Base-by-base conservation (phyloP, 805 yeast species). In the Metschnikowia similis region DNA sequence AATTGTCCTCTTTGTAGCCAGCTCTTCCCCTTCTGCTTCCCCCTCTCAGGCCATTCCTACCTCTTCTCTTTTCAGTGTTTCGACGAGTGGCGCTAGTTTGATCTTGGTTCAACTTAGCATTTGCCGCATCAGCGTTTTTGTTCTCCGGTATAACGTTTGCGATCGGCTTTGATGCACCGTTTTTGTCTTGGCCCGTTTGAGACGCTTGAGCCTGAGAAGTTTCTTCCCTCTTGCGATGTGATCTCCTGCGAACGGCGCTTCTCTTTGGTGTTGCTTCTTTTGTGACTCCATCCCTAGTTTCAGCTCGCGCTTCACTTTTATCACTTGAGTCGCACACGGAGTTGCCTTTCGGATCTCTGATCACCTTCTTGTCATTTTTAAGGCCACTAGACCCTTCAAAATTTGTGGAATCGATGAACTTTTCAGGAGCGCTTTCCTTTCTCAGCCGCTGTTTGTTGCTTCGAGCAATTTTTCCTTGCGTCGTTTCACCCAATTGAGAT, bases 21-120 rank as follows among this genome's bases (percentile, higher is more conserved):
- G 42, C 52, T 34, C 51, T 32, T 10, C 47, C 52, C 21, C 45
- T 41, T 17, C 21, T 40, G 13, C 35, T 48, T 41, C 48, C 45
- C 40, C 56, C 44, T 27, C 37, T 35, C 27, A 13, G 35, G 5
- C 47, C 46, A 17, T 55, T 51, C 32, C 51, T 59, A 7, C 56
- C 60, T 48, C 59, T 51, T 32, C 61, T 59, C 41, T 64, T 47
- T 16, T 43, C 38, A 39, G 17, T 41, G 6, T 8, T 4, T 10
- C 45, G 45, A 3, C 39, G 47, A 27, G 32, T 27, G 6, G 47
- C 28, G 29, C 26, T 9, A 32, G 14, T 35, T 5, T 21, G 35
- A 7, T 41, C 16, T 8, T 32, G 45, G 31, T 44, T 39, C 9
- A 40, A 6, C 27, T 45, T 37, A 16, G 41, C 8, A 14, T 41